A percentile compares a stretch with the other conserved stretches of the same genome.
These are phyloP conservation scores for Pythium dissimile DNA, from an alignment of 352 stramenopile species.

Conservation along the genomic window DNA sequence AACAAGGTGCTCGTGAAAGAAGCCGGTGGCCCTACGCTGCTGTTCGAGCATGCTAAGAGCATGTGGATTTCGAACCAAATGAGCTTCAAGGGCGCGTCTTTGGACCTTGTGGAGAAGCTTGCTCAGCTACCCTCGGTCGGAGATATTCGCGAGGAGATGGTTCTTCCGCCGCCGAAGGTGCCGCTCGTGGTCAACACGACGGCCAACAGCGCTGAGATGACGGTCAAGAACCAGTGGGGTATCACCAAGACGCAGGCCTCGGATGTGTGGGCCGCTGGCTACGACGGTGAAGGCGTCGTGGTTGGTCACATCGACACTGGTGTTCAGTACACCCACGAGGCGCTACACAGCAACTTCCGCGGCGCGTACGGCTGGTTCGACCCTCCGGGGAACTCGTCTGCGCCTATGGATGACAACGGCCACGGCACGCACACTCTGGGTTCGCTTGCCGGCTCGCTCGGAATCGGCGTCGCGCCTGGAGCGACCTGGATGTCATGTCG, in stretches of 20 bases:
- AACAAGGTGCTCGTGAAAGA: conserved; percentile 11
- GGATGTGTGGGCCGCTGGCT: conserved; percentile 16
- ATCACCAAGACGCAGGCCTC: conserved; percentile 8
- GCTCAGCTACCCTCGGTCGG: neutral
- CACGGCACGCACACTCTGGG: conserved; percentile 18
- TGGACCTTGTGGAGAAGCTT: conserved; percentile 14
- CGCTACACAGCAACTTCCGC: conserved; percentile 8
- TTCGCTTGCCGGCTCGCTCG: neutral
- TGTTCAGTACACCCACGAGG: conserved; percentile 18
- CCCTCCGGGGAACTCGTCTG: conserved; percentile 12
- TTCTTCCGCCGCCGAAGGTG: neutral
- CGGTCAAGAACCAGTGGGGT: conserved; percentile 12
- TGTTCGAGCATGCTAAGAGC: conserved; percentile 13
- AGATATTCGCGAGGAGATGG: conserved; percentile 1
- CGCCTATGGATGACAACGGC: conserved; percentile 19
- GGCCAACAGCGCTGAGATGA: neutral
- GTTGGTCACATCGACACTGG: conserved; percentile 25
- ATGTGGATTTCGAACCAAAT: conserved; percentile 32
- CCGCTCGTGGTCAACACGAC: neutral
- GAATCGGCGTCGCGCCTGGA: conserved; percentile 6
- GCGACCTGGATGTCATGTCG: conserved; percentile 6
- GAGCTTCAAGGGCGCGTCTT: conserved; percentile 18
- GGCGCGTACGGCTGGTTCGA: conserved; percentile 19
- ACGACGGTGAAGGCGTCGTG: conserved; percentile 17
- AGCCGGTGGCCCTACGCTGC: conserved; percentile 6